Evolutionary conservation across 371 early-diverging fungal species (phyloP).

Genomic region (Quaeritorhiza haematococci): DNA sequence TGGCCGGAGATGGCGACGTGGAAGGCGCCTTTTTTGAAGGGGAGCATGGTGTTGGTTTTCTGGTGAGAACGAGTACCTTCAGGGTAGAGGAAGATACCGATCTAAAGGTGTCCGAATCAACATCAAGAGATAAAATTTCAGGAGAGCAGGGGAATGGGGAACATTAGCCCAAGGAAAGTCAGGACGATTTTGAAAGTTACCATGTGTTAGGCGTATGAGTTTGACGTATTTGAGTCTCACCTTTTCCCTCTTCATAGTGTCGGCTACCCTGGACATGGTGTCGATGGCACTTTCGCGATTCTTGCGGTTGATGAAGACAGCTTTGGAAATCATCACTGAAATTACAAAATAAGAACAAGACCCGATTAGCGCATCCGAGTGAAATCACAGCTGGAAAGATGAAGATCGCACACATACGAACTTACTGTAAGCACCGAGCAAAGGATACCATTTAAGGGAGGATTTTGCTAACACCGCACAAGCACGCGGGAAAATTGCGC

Average conservation of each 20-base stretch:
- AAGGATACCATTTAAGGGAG: conserved; percentile 72
- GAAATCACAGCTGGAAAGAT: background rate
- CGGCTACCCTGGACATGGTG: conserved; percentile 71
- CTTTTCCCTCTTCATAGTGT: conserved; percentile 67
- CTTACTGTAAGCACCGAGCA: conserved; percentile 84
- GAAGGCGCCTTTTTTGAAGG: conserved; percentile 92
- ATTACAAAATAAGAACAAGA: background rate
- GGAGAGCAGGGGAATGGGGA: no score
- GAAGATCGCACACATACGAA: conserved; percentile 5
- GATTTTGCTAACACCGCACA: conserved; percentile 72
- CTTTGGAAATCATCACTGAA: conserved; percentile 60
- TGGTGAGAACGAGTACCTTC: conserved; percentile 89
- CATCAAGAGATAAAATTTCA: background rate
- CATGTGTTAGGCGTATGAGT: no score
- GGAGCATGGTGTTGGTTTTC: conserved; percentile 65
- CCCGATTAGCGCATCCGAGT: background rate
- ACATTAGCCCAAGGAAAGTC: no score
- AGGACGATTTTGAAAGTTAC: no score
- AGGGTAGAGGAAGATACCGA: conserved; percentile 83
- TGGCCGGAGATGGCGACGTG: conserved; percentile 83
- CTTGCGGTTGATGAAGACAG: conserved; percentile 87
- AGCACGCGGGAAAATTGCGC: conserved; percentile 61
- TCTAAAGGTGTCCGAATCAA: conserved; percentile 31
- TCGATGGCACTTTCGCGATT: conserved; percentile 75
- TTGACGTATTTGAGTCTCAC: conserved; percentile 38